phyloP scores from a whole-genome alignment of 371 early-diverging fungal genomes.

The Lichtheimia hyalospora region DNA sequence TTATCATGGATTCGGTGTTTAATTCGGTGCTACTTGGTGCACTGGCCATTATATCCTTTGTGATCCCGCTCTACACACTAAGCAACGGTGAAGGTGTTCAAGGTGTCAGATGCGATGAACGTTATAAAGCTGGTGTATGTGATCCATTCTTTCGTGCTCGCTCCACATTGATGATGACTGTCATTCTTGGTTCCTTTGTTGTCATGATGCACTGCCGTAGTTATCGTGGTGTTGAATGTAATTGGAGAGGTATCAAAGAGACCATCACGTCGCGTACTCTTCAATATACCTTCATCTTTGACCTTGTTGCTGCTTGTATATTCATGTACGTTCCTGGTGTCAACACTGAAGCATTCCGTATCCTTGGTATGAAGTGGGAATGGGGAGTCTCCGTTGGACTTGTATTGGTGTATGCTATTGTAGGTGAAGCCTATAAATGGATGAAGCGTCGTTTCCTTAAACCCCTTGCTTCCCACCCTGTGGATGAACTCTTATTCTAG shows the following conservation, averaged over 20 bases:
- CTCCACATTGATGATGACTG: constrained; percentile 54
- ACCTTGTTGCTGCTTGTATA: constrained; percentile 46
- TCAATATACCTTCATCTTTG: constrained; percentile 47
- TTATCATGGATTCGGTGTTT: constrained; percentile 18
- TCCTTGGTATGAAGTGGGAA: constrained; percentile 64
- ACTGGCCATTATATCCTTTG: constrained; percentile 50
- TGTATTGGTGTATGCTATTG: constrained; percentile 44
- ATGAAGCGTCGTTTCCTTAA: constrained; percentile 23
- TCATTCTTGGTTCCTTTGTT: constrained; percentile 57
- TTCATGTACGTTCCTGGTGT: constrained; percentile 66
- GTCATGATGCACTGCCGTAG: constrained; percentile 66
- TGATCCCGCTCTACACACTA: constrained; percentile 52
- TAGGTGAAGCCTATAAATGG: constrained; percentile 55
- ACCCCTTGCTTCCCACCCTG: constrained; percentile 4
- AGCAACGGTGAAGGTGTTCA: constrained; percentile 35
- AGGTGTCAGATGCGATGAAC: constrained; percentile 58
- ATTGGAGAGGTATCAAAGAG: constrained; percentile 27
- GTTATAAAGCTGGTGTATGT: constrained; percentile 46
- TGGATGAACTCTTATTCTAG: constrained; percentile 6
- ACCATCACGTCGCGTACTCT: constrained; percentile 51
- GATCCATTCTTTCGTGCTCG: constrained; percentile 65
- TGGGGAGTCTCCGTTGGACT: constrained; percentile 64
- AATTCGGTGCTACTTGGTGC: constrained; percentile 53
- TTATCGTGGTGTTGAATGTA: constrained; percentile 58
- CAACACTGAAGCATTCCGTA: constrained; percentile 62